phyloP scores from a whole-genome alignment of 352 stramenopile species.

The Phytophthora hybrid region DNA sequence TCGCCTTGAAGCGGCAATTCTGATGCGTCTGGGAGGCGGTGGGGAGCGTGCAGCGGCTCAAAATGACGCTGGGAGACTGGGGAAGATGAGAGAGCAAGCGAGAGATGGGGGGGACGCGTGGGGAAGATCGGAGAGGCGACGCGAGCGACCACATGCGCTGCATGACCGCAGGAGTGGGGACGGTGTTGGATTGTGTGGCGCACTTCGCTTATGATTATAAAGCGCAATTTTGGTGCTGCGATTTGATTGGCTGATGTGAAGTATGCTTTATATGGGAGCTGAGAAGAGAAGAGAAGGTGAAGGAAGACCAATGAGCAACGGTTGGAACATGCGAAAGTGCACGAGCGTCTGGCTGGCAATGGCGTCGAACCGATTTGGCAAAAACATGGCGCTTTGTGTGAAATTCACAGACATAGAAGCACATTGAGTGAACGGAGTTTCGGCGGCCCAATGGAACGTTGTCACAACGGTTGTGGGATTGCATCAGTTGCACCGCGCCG shows the following conservation, averaged over 20 bases:
- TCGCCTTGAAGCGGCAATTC: slow-evolving; percentile 12
- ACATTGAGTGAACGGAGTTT: neutral
- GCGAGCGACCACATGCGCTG: neutral
- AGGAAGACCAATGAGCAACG: too few species aligned
- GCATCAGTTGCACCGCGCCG: neutral
- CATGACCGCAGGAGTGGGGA: slow-evolving; percentile 6
- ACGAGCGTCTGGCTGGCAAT: neutral
- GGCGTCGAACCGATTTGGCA: neutral
- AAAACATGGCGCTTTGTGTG: neutral
- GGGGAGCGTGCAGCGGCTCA: neutral
- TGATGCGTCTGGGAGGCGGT: slow-evolving; percentile 16
- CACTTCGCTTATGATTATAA: neutral
- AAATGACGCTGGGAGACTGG: neutral
- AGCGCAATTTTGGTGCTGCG: neutral
- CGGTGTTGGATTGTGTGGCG: neutral
- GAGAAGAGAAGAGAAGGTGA: neutral
- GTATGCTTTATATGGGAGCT: neutral
- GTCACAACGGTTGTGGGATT: neutral
- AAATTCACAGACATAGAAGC: too few species aligned
- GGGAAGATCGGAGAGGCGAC: neutral
- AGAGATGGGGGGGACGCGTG: neutral
- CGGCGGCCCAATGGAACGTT: neutral
- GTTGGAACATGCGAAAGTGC: neutral
- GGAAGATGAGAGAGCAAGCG: neutral
- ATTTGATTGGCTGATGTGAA: neutral